These are phyloP conservation scores for Starmera quercuum DNA, from an alignment of 805 yeast species.

Conservation along the genomic window DNA sequence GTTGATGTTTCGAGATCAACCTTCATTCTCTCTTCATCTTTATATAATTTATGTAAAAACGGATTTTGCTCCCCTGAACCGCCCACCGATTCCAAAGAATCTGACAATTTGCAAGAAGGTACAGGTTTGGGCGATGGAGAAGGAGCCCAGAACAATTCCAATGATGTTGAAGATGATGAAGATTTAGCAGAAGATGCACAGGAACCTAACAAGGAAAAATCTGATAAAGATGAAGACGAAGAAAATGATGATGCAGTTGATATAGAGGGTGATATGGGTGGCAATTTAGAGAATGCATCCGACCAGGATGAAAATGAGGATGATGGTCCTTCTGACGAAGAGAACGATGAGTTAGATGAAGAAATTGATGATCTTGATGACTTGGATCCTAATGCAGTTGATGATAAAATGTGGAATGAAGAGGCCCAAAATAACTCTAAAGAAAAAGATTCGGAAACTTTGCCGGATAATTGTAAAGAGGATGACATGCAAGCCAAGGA, in stretches of 20 bases:
- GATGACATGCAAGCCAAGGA: slow-evolving; percentile 35
- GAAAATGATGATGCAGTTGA: slow-evolving; percentile 86
- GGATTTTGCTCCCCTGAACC: slow-evolving; percentile 95
- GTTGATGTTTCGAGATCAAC: slow-evolving; percentile 52
- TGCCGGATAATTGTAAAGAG: slow-evolving; percentile 49
- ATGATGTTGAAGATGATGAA: slow-evolving; percentile 87
- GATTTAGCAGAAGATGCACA: slow-evolving; percentile 70
- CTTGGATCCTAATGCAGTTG: slow-evolving; percentile 88
- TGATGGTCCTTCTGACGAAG: slow-evolving; percentile 42
- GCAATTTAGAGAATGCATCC: slow-evolving; percentile 74
- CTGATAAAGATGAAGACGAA: slow-evolving; percentile 59
- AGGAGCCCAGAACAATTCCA: slow-evolving; percentile 74
- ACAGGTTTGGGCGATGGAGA: slow-evolving; percentile 91
- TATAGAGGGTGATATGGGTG: slow-evolving; percentile 96
- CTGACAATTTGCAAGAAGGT: slow-evolving; percentile 71
- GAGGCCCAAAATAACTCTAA: slow-evolving; percentile 69
- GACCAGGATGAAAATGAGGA: slow-evolving; percentile 55
- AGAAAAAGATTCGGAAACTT: slow-evolving; percentile 73
- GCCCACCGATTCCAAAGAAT: slow-evolving; percentile 51
- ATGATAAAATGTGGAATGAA: slow-evolving; percentile 98
- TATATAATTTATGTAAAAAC: slow-evolving; percentile 56
- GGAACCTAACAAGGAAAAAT: slow-evolving; percentile 64
- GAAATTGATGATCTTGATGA: slow-evolving; percentile 86
- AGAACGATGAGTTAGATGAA: slow-evolving; percentile 75
- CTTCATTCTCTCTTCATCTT: slow-evolving; percentile 44